phyloP scores from a whole-genome alignment of 306 rosid species.

The Neltuma alba region DNA sequence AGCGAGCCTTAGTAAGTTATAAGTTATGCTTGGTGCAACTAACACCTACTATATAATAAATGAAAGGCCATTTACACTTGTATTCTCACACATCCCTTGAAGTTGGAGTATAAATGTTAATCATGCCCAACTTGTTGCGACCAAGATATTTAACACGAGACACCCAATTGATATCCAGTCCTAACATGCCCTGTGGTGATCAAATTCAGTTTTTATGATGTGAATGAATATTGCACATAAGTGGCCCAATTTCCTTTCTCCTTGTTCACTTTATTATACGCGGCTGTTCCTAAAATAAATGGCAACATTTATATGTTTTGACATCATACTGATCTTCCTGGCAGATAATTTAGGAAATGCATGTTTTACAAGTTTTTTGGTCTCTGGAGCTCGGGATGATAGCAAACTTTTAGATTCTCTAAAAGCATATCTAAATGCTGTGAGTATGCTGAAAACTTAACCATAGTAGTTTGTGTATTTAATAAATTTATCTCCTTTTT shows the following conservation, averaged over 20 bases:
- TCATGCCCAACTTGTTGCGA: no score
- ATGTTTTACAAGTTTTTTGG: conserved; percentile 85
- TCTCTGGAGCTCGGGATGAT: conserved; percentile 91
- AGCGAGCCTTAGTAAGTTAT: no score
- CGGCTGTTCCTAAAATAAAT: conserved; percentile 12
- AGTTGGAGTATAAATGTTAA: no score
- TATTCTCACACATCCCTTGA: no score
- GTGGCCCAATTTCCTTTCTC: background rate
- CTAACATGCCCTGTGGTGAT: no score
- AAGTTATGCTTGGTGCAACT: no score
- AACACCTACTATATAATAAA: no score
- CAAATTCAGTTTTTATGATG: background rate
- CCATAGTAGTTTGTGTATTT: conserved; percentile 24
- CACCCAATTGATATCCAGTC: no score
- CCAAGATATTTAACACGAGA: no score
- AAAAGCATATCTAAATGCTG: conserved; percentile 96
- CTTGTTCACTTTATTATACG: background rate
- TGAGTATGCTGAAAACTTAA: conserved; percentile 46
- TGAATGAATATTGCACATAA: conserved; percentile 4
- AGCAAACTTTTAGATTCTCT: conserved; percentile 76
- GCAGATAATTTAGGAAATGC: conserved; percentile 96
- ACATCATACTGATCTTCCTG: conserved; percentile 35
- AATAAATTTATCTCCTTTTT: conserved; percentile 30
- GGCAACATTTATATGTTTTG: conserved; percentile 1
- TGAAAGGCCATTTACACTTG: no score